Evolutionary conservation across 2,329 filamentous ascomycete genomes (phyloP).

Genomic region (Chaetomiaceae sp.): DNA sequence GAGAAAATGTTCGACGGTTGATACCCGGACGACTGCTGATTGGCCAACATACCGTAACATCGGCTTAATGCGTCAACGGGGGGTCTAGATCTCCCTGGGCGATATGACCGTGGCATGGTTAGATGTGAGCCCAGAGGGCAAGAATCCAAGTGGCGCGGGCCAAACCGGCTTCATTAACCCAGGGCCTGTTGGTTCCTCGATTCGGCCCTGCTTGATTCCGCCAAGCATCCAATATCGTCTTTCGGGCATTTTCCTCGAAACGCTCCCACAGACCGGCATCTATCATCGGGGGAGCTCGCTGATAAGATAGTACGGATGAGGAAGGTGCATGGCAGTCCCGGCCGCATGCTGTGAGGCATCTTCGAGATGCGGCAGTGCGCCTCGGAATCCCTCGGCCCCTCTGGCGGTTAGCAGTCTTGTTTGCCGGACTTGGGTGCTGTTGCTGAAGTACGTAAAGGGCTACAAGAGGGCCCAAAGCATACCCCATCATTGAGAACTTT

Average conservation of each 20-base stretch:
- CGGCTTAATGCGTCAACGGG: neutral
- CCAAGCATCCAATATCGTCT: neutral
- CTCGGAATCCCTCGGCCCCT: too few species aligned
- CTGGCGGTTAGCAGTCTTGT: too few species aligned
- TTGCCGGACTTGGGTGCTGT: too few species aligned
- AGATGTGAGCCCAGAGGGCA: too few species aligned
- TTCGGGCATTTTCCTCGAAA: conserved; percentile 3
- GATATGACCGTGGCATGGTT: neutral
- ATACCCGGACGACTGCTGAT: neutral
- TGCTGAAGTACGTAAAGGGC: too few species aligned
- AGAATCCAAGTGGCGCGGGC: too few species aligned
- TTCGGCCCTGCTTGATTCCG: conserved; percentile 1
- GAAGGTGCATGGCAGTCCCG: too few species aligned
- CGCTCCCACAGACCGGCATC: neutral
- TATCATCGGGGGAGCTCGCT: neutral
- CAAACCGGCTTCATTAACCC: neutral
- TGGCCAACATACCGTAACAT: neutral
- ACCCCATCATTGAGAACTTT: too few species aligned
- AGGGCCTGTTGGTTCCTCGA: neutral
- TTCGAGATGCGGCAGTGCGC: too few species aligned
- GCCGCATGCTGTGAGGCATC: too few species aligned
- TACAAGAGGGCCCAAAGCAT: too few species aligned
- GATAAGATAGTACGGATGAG: neutral
- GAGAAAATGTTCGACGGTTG: too few species aligned
- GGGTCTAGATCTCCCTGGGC: neutral